Base-by-base conservation (phyloP, 192 early-diverging fungal genomes). In the Umbelopsis sp. region DNA sequence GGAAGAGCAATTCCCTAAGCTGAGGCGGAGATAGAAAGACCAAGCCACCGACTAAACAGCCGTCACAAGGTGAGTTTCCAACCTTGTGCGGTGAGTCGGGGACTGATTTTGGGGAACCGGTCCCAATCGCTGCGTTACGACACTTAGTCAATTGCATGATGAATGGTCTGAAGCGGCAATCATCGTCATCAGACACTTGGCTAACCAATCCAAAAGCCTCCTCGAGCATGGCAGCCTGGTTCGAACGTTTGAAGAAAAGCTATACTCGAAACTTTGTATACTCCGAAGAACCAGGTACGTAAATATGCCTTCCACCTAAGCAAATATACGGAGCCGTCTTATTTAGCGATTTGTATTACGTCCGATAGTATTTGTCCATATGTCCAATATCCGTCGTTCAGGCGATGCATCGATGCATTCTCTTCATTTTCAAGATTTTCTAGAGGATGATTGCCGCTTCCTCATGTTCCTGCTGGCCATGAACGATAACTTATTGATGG, bases 401-500 rank as follows among this genome's bases (percentile, higher is more conserved):
- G 85, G 85, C 14, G 82, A 81, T 1, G 78, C 79, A 51, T 82
- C 85, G 24, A 73, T 90, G 69, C 86, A 87, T 62, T 85, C 85
- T 12, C 71, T 92, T 12, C 78, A 82, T 31, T 93, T 91, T 65
- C 88, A 88, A 62, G 86, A 86, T 47, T 91, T 91, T 76, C 65
- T 92, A n/a, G 72, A 79, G 29, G 79, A 85, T 31, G 89, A 93
- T 80, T 78, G 78, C 3, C 76, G 85, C 21, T 87, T 89, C 36
- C 73, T 93, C 0, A 53, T 88, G 10, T 91, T 93, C 66, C 73
- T 87, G 21, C 81, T 85, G 38, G 87, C 91, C 20, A 88, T 91
- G 36, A 87, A 89, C 29, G 91, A 92, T 80, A 78, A 86, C 49
- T 84, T 87, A 36, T 75, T 93, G 31, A 91, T 93, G 84, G 82